These are phyloP conservation scores for Tubosaeta brunneosetosa DNA, from an alignment of 768 basidiomycete species.

Conservation along the genomic window DNA sequence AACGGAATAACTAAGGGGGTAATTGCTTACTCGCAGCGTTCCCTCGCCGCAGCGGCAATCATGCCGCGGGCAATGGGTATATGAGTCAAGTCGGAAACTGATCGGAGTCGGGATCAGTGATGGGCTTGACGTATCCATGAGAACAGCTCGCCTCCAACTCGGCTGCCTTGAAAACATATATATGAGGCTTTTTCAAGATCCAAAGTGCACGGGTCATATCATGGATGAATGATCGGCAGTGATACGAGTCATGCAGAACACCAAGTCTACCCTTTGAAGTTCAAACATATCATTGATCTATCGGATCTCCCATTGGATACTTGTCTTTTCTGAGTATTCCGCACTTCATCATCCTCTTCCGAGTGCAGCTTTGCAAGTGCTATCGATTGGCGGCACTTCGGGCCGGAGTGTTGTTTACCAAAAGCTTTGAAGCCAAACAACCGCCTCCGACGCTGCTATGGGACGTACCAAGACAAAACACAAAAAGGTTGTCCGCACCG, in stretches of 20 bases:
- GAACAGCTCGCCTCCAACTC: not conserved
- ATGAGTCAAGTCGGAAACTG: not conserved
- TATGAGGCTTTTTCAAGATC: too few relatives aligned
- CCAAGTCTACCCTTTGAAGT: too few relatives aligned
- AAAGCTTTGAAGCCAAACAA: not conserved
- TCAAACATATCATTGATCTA: too few relatives aligned
- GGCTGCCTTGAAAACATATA: too few relatives aligned
- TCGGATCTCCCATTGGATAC: too few relatives aligned
- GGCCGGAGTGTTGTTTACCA: not conserved
- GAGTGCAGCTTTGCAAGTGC: too few relatives aligned
- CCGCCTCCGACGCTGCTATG: constrained; percentile 34
- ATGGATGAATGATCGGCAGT: too few relatives aligned
- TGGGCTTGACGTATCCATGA: not conserved
- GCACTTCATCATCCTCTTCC: too few relatives aligned
- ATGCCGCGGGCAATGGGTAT: constrained; percentile 91
- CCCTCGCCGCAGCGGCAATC: constrained; percentile 86
- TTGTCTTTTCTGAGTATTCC: too few relatives aligned
- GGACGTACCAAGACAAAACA: constrained; percentile 51
- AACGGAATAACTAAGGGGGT: not conserved
- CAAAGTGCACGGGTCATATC: too few relatives aligned
- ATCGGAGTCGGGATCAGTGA: not conserved
- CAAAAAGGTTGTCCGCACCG: constrained; percentile 14
- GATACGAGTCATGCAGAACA: too few relatives aligned
- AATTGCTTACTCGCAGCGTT: constrained; percentile 86
- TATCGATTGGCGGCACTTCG: too few relatives aligned